Base-by-base conservation (phyloP, 805 yeast species). In the Lipomyces anomalus region DNA sequence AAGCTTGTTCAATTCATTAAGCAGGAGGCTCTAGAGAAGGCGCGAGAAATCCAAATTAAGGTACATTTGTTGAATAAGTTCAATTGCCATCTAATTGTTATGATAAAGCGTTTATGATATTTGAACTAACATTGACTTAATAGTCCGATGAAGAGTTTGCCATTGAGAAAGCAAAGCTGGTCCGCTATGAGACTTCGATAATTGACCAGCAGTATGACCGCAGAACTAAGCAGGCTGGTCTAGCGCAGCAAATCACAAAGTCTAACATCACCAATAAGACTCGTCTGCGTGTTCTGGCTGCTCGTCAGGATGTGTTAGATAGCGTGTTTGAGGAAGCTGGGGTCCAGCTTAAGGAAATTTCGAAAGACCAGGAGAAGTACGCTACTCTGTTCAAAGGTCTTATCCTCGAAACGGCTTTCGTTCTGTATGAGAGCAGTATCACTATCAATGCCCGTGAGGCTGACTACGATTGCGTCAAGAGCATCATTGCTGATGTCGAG, bases 21-120 rank as follows among this genome's bases (percentile, higher is more conserved):
- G 71, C 92, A 90, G 78, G 99, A 92, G 72, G 99, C 99, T 33
- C 95, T 89, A 62, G 99, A 92, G 68, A 92, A 92, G 72, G 96
- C 97, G 57, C 86, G 85, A 67, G 99, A 92, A 69, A 88, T 92
- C 63, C 81, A 76, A 65, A 74, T 92, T 61, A 94, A 92, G 73
- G 70, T 67, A 44, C 17, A 67, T 55, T 6, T 5, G n/a, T 38
- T 4, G 39, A 47, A 28, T 40, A 13, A 6, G 16, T 16, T 35
- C 11, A n/a, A n/a, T 7, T 11, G 18, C 28, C 30, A n/a, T n/a
- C 28, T 38, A 35, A n/a, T 21, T 16, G 4, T 21, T 20, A 4
- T 44, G 22, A 13, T 13, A 13, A 20, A n/a, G 38, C 17, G 29
- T 22, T 35, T 35, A 22, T 35, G n/a, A n/a, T 13, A 16, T 18